Base-by-base conservation (phyloP, 2,329 filamentous ascomycete genomes). In the Tolypocladium endophyticum region DNA sequence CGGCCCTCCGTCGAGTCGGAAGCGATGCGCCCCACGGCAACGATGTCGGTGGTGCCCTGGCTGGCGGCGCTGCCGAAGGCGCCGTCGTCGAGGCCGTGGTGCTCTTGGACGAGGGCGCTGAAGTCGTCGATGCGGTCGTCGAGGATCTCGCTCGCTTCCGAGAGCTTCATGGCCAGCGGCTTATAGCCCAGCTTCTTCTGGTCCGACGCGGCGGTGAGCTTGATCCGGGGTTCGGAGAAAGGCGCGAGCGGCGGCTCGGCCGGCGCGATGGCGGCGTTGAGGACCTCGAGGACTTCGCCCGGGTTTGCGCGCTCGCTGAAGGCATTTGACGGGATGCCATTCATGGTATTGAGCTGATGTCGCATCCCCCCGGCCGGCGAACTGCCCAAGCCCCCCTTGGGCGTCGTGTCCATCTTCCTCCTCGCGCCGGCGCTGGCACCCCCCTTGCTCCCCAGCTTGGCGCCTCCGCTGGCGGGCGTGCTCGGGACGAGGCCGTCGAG, bases 71-170 rank as follows among this genome's bases (percentile, higher is more conserved):
- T 96, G 55, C 92, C 92, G 71, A 99, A 95, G 0, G 85, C 88
- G 23, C 84, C 82, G 61, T 94, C 87, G 23, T 94, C 89, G 7
- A 96, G 78, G 18, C 83, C 79, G 72, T 96, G 84, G 64, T 92
- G 80, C 59, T 87, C 83, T 73, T 90, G 86, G 6, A 96, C 80
- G 1, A 92, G 73, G n/a, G 79, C 76, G 61, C 85, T 81, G 68
- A 97, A 96, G 63, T 92, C 91, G 67, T 97, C 92, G 76, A 99
- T 97, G 66, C 92, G 83, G 73, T 97, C 93, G 74, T 99, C 94
- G 9, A 97, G 81, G 53, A 96, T 90, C 72, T 96, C 92, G 5
- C 93, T 96, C 0, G 91, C 87, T 71, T 97, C 92, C 6, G 90
- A 92, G 8, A 94, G 80, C 69, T 96, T 96, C 92, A 97, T 96